Evolutionary conservation across 148 eudicot species (phyloP).

Genomic region (Tetragonia tetragonoides): DNA sequence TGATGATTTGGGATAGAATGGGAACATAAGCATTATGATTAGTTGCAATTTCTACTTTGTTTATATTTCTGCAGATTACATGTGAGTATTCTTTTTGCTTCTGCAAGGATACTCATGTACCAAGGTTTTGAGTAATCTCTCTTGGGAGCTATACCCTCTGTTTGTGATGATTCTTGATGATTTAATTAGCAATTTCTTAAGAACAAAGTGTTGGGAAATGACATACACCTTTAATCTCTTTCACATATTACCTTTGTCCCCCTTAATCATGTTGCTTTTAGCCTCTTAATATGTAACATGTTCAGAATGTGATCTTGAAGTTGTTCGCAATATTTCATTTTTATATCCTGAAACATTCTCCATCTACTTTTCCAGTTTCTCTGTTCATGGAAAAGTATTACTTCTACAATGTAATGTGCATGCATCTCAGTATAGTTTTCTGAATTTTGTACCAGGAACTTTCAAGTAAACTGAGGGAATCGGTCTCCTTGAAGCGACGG

Average conservation of each 20-base stretch:
- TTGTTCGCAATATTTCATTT: not conserved
- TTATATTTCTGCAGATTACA: too few species aligned
- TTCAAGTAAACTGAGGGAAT: conserved; percentile 45
- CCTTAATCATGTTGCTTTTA: not conserved
- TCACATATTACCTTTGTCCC: too few species aligned
- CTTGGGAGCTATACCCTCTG: not conserved
- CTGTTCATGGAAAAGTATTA: not conserved
- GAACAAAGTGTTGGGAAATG: not conserved
- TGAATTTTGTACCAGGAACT: conserved; percentile 40
- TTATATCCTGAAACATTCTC: not conserved
- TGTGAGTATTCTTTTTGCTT: not conserved
- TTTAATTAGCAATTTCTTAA: not conserved
- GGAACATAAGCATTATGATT: not conserved
- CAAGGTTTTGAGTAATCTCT: not conserved
- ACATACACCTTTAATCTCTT: not conserved
- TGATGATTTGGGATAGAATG: conserved; percentile 1
- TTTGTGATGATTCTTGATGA: not conserved
- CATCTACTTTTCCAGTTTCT: not conserved
- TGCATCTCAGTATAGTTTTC: conserved; percentile 12
- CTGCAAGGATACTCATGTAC: not conserved
- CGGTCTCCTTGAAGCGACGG: conserved; percentile 49
- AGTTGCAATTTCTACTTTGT: not conserved
- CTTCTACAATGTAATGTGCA: not conserved
- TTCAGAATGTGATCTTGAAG: not conserved
- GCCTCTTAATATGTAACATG: not conserved